phyloP scores from a whole-genome alignment of 345 rosid species.

The Barbarea vulgaris region DNA sequence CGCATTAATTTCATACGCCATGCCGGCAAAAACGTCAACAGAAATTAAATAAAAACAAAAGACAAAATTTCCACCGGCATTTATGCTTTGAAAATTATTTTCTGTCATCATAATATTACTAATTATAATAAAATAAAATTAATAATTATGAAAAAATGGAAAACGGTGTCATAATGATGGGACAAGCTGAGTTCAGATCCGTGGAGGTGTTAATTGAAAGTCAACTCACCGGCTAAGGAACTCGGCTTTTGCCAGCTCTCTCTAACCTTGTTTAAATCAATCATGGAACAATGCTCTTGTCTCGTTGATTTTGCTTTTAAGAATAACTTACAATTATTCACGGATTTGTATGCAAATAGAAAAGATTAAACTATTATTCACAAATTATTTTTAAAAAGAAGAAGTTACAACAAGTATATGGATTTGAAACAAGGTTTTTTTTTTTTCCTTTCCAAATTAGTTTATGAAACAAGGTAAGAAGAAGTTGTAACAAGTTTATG shows the following conservation, averaged over 20 bases:
- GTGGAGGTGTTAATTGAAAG: conserved; percentile 22
- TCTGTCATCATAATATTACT: neutral
- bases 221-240: conserved; percentile 39
- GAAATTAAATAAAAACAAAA: conserved; percentile 15
- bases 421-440: neutral
- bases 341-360: neutral
- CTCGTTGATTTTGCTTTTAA: neutral
- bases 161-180: conserved; percentile 37
- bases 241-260: conserved; percentile 33
- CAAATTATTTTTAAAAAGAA: neutral
- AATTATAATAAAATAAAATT: neutral
- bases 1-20: conserved; percentile 37
- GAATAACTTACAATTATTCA: neutral
- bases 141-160: neutral
- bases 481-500: neutral
- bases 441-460: too few species aligned
- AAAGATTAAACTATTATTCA: neutral
- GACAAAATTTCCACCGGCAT: conserved; percentile 39
- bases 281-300: neutral
- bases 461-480: neutral
- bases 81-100: conserved; percentile 23
- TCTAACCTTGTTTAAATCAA: neutral
- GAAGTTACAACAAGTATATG: neutral
- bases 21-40: conserved; percentile 41
- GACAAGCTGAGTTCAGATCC: conserved; percentile 36